Evolutionary conservation across 2,329 filamentous ascomycete genomes (phyloP), one percentile per base, ranked within the genome.

Genomic region (Fusarium sp.): DNA sequence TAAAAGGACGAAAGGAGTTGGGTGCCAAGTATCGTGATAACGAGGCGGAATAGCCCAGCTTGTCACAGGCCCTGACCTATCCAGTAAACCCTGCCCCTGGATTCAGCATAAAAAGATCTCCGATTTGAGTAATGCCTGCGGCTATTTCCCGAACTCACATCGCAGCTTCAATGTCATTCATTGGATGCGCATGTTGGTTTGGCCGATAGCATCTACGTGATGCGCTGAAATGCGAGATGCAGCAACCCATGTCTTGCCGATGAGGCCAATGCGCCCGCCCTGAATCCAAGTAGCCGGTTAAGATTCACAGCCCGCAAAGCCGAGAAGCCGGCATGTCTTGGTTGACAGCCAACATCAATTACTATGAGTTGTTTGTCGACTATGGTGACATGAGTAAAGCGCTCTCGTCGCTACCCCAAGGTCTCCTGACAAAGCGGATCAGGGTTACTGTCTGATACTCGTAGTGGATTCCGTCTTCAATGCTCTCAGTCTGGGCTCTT

Each of bases 221-320:
- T 62, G 42, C 54, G 60, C 47, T 63, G 63, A 58, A 49, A 70
- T 72, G 53, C 39, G 24, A 57, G 57, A 63, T 66, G 60, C 54
- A 23, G 33, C 39, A 57, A 58, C 63, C 70, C 61, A 72, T 66
- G 69, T 62, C 60, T 38, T 58, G 52, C 57, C 42, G 44, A 46
- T 47, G 56, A 55, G 66, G 66, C 68, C 72, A 71, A 62, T 73
- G 72, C 63, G 59, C 52, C 65, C 50, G 57, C 59, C 54, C 49
- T 69, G 61, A 68, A 64, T 67, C 71, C 70, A 71, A 70, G 59
- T 60, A 61, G 29, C 57, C 53, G 68, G 71, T 59, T 57, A 43
- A 58, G 52, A 50, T 57, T 63, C 54, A 59, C 26, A 53, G 24
- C 43, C 43, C 49, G 61, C 39, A 44, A 35, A 43, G 39, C 58